A percentile compares a stretch with the other conserved stretches of the same genome.
phyloP scores from a whole-genome alignment of 495 filamentous ascomycete genomes.

The Pyrenopolyporus hunteri region DNA sequence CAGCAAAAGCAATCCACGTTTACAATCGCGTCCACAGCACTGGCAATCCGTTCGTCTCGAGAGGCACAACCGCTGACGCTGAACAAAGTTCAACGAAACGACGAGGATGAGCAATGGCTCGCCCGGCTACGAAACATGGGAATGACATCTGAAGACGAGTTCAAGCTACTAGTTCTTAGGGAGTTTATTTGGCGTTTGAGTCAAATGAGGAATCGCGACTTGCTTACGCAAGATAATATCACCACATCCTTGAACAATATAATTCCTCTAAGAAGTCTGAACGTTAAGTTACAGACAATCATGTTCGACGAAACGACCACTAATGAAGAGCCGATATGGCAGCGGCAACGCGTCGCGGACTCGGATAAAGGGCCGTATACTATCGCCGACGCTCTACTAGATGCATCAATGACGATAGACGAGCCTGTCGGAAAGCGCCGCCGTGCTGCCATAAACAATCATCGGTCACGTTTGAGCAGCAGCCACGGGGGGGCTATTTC shows the following conservation, averaged over 20 bases:
- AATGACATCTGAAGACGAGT: conserved; percentile 82
- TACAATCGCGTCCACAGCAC: conserved; percentile 62
- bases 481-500: conserved; percentile 48
- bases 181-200: conserved; percentile 93
- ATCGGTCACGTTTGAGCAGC: conserved; percentile 53
- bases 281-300: conserved; percentile 82
- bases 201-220: conserved; percentile 67
- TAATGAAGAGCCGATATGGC: conserved; percentile 48
- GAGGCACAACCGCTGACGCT: conserved; percentile 44
- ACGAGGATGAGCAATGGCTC: conserved; percentile 99
- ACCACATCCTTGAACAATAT: conserved; percentile 67
- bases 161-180: conserved; percentile 82
- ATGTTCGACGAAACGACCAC: conserved; percentile 80
- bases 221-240: conserved; percentile 43
- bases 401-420: conserved; percentile 90
- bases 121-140: conserved; percentile 79
- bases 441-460: conserved; percentile 59
- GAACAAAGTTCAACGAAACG: conserved; percentile 68
- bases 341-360: conserved; percentile 30
- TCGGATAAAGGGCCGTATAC: conserved; percentile 65
- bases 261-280: conserved; percentile 70
- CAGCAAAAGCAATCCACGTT: conserved; percentile 67
- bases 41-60: conserved; percentile 38
- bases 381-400: conserved; percentile 87
- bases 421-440: conserved; percentile 64